Evolutionary conservation across 768 basidiomycete genomes (phyloP), one percentile per base, ranked within the genome.

Genomic region (Rhizopogon vesiculosus): DNA sequence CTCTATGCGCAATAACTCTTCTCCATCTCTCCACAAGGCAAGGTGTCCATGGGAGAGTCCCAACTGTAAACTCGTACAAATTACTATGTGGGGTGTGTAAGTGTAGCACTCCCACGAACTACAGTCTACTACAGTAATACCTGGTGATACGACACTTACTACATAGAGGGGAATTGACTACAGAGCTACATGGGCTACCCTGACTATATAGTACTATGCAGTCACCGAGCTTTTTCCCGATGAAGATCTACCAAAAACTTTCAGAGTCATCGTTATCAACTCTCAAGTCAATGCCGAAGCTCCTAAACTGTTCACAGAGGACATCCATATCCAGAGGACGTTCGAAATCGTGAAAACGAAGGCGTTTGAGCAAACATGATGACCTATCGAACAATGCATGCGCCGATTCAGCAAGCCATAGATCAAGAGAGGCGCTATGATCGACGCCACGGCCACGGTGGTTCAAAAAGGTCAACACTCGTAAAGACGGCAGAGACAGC

Each of bases 401-500:
- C 7, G 35, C 46, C 42, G 56, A 45, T 18, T 45, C 60, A 25
- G 42, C 38, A n/a, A 61, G 38, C 65, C 66, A 68, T 15, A 25
- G 39, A 1, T 19, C 28, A 7, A 46, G 16, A 5, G 28, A 12
- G 15, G 16, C 39, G 10, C n/a, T n/a, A n/a, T n/a, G n/a, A n/a
- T n/a, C n/a, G n/a, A n/a, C n/a, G n/a, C n/a, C n/a, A n/a, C n/a
- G n/a, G n/a, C 29, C 25, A 38, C 43, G 1, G 13, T 18, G 4
- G 5, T 12, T 57, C 5, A 48, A 33, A 53, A 69, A 43, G 10
- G 49, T 15, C 8, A 69, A 46, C 16, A 50, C 49, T 31, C 61
- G 53, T 1, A 69, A 41, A 8, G 57, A 50, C 2, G 67, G 66
- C 9, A 69, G 19, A 25, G 53, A 62, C 13, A 69, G 56, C 7